Conservation (phyloP, 169 alveolate genomes). For the Toxoplasma gondii region DNA sequence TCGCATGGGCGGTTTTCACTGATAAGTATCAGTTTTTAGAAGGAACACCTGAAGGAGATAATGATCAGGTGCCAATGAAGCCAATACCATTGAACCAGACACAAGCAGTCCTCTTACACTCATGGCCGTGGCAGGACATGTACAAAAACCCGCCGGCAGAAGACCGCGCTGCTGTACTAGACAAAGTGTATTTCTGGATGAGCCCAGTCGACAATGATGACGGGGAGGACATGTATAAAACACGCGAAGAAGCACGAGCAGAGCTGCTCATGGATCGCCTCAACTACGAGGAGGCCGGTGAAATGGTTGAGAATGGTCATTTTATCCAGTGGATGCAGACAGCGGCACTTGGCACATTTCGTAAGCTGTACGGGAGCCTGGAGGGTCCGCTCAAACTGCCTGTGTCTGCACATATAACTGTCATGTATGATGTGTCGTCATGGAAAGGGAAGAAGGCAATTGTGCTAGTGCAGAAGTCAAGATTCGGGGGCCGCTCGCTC, state of each 20-base stretch:
- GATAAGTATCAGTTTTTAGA: conserved; percentile 33
- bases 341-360: conserved; percentile 38
- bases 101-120: background rate
- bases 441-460: conserved; percentile 59
- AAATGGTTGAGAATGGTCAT: conserved; percentile 60
- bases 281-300: conserved; percentile 65
- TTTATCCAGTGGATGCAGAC: conserved; percentile 64
- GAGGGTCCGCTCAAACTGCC: conserved; percentile 60
- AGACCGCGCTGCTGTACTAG: conserved; percentile 11
- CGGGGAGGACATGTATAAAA: background rate
- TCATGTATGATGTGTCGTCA: conserved; percentile 39
- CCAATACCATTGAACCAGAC: conserved; percentile 7
- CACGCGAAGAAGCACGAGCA: conserved; percentile 47
- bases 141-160: conserved; percentile 44
- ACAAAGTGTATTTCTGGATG: conserved; percentile 67
- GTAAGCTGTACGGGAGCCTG: conserved; percentile 56
- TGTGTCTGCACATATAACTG: conserved; percentile 23
- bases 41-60: background rate
- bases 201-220: conserved; percentile 47
- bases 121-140: background rate
- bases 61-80: background rate
- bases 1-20: conserved; percentile 49
- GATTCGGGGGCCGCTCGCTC: conserved; percentile 27
- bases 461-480: conserved; percentile 12
- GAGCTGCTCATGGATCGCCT: conserved; percentile 37